A percentile compares a stretch with the other conserved stretches of the same genome.
Evolutionary conservation across 2,329 filamentous ascomycete species (phyloP).

Genomic region (Capronia americana): DNA sequence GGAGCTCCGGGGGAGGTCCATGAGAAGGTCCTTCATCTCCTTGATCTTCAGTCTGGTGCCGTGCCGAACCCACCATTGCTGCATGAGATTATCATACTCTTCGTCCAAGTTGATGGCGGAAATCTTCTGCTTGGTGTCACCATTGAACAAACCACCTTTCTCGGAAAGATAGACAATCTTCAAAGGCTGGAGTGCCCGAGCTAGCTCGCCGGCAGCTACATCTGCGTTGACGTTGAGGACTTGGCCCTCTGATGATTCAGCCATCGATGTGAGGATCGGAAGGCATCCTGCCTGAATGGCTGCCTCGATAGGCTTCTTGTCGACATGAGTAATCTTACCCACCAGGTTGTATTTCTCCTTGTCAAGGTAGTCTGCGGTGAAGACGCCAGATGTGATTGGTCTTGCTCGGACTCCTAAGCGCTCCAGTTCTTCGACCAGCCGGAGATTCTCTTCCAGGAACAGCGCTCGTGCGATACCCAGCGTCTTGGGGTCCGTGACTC

Average conservation of each 20-base stretch:
- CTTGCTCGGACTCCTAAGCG: slow-evolving; percentile 86
- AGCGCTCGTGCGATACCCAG: slow-evolving; percentile 87
- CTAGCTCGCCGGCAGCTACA: slow-evolving; percentile 91
- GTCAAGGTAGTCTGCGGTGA: slow-evolving; percentile 92
- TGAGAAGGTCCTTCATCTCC: slow-evolving; percentile 93
- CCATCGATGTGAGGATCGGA: slow-evolving; percentile 94
- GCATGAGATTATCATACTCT: slow-evolving; percentile 92
- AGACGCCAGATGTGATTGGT: slow-evolving; percentile 86
- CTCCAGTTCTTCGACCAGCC: slow-evolving; percentile 87
- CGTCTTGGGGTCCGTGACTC: slow-evolving; percentile 95
- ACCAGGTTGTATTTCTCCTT: slow-evolving; percentile 96
- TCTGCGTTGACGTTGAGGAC: slow-evolving; percentile 98
- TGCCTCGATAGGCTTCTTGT: slow-evolving; percentile 86
- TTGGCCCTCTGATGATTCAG: slow-evolving; percentile 87
- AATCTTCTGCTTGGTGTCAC: slow-evolving; percentile 91
- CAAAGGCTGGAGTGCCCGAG: slow-evolving; percentile 83
- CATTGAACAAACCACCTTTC: slow-evolving; percentile 95
- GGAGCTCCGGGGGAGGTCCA: slow-evolving; percentile 85
- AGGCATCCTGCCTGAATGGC: slow-evolving; percentile 90
- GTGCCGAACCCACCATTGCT: slow-evolving; percentile 91
- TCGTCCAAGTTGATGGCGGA: slow-evolving; percentile 97
- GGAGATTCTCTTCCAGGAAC: slow-evolving; percentile 94
- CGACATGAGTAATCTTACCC: slow-evolving; percentile 91
- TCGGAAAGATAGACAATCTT: slow-evolving; percentile 99
- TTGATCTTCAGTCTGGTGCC: slow-evolving; percentile 96